A percentile compares a stretch with the other conserved stretches of the same genome.
Evolutionary conservation across 202 grass and related monocot species (phyloP).

Genomic region (Zizania palustris): DNA sequence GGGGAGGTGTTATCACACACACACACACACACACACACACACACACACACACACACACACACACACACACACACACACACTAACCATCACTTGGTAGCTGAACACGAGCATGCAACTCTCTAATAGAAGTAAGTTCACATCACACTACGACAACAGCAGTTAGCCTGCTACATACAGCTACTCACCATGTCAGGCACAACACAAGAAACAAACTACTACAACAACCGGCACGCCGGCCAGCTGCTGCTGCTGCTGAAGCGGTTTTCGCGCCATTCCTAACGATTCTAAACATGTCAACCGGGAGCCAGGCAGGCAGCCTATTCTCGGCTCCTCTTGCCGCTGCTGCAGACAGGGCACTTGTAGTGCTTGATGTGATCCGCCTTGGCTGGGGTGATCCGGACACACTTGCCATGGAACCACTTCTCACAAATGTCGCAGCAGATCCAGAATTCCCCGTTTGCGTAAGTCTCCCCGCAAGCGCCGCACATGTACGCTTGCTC

Average conservation of each 20-base stretch:
- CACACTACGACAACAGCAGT: slow-evolving; percentile 47
- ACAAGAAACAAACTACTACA: slow-evolving; percentile 41
- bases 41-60: slow-evolving; percentile 18
- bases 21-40: slow-evolving; percentile 38
- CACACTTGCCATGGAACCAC: slow-evolving; percentile 84
- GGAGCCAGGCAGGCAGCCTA: slow-evolving; percentile 13
- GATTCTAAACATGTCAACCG: slow-evolving; percentile 45
- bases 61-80: slow-evolving; percentile 29
- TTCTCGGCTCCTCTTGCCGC: slow-evolving; percentile 72
- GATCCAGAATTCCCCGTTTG: slow-evolving; percentile 71
- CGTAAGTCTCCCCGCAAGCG: slow-evolving; percentile 62
- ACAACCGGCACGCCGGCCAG: slow-evolving; percentile 1
- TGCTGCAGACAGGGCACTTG: slow-evolving; percentile 73
- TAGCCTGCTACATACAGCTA: slow-evolving; percentile 39
- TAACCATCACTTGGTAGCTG: slow-evolving; percentile 28
- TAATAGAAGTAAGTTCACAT: slow-evolving; percentile 32
- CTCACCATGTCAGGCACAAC: slow-evolving; percentile 42
- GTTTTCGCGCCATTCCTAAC: slow-evolving; percentile 35
- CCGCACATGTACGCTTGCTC: slow-evolving; percentile 68
- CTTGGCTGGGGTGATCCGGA: slow-evolving; percentile 71
- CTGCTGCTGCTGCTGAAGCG: slow-evolving; percentile 28
- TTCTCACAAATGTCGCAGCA: slow-evolving; percentile 76
- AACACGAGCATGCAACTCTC: slow-evolving; percentile 20
- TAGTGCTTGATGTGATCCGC: slow-evolving; percentile 91
- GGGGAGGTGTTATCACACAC: slow-evolving; percentile 4